Conservation (phyloP, 371 early-diverging fungal species). For the Parasitella parasitica region DNA sequence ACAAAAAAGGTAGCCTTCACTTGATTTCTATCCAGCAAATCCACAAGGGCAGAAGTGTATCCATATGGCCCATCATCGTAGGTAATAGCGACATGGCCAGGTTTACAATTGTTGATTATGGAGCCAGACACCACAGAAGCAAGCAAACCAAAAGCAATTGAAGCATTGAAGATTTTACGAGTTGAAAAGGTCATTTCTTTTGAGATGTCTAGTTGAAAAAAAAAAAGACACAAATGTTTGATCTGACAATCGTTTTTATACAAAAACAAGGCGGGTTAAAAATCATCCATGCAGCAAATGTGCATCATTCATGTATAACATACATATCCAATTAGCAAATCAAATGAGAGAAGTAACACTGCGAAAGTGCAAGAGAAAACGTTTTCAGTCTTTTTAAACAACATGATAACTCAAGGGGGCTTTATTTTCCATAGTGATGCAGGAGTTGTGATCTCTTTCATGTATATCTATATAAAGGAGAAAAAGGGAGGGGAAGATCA, state of each 20-base stretch:
- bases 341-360: background rate
- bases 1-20: slow-evolving; percentile 63
- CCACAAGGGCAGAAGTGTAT: slow-evolving; percentile 43
- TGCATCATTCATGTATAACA: background rate
- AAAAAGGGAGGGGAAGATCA: background rate
- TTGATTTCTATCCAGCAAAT: slow-evolving; percentile 28
- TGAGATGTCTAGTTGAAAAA: too few species aligned
- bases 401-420: background rate
- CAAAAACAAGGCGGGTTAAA: background rate
- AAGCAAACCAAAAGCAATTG: background rate
- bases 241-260: background rate
- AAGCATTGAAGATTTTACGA: background rate
- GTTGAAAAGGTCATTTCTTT: background rate
- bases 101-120: slow-evolving; percentile 19
- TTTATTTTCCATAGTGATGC: background rate
- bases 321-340: background rate
- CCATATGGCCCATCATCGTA: slow-evolving; percentile 59
- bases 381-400: background rate
- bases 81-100: slow-evolving; percentile 58
- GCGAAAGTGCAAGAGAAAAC: background rate
- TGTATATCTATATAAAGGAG: background rate
- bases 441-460: background rate
- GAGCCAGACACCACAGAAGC: background rate
- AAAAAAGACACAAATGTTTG: background rate
- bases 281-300: background rate